Evolutionary conservation across 1,284 basidiomycete genomes (phyloP).

Genomic region (Moesziomyces globuligerus): DNA sequence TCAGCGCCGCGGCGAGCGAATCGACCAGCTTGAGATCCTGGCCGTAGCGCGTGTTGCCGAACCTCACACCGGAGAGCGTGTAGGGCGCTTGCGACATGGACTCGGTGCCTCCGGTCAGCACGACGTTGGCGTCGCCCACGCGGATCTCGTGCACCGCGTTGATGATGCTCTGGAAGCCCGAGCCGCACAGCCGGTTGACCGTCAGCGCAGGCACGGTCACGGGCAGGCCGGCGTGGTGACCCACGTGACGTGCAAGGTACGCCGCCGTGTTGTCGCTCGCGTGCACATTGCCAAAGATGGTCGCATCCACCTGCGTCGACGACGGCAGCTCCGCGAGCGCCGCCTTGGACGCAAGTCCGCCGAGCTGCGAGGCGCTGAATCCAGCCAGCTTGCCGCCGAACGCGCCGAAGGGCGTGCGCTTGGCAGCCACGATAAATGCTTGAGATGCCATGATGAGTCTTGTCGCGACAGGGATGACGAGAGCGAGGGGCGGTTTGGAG

Average conservation of each 20-base stretch:
- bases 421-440: slow-evolving; percentile 68
- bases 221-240: slow-evolving; percentile 79
- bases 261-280: slow-evolving; percentile 75
- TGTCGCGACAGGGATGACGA: too few relatives aligned
- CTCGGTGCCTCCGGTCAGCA: slow-evolving; percentile 95
- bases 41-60: slow-evolving; percentile 69
- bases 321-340: slow-evolving; percentile 71
- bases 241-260: slow-evolving; percentile 93
- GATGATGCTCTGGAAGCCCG: slow-evolving; percentile 93
- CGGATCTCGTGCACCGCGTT: slow-evolving; percentile 90
- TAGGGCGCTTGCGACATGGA: slow-evolving; percentile 93
- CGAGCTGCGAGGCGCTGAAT: slow-evolving; percentile 68
- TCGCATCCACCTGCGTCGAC: slow-evolving; percentile 68
- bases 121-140: slow-evolving; percentile 83
- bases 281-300: slow-evolving; percentile 65
- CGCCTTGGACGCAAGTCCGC: slow-evolving; percentile 71
- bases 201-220: slow-evolving; percentile 72
- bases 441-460: slow-evolving; percentile 42
- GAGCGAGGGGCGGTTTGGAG: not conserved
- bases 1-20: slow-evolving; percentile 71
- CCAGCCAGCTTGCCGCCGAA: slow-evolving; percentile 70
- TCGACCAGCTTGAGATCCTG: slow-evolving; percentile 73
- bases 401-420: slow-evolving; percentile 72
- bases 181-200: slow-evolving; percentile 86
- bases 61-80: slow-evolving; percentile 67